Conservation (phyloP, 129 eudicot species). For the Cynara cardunculus region DNA sequence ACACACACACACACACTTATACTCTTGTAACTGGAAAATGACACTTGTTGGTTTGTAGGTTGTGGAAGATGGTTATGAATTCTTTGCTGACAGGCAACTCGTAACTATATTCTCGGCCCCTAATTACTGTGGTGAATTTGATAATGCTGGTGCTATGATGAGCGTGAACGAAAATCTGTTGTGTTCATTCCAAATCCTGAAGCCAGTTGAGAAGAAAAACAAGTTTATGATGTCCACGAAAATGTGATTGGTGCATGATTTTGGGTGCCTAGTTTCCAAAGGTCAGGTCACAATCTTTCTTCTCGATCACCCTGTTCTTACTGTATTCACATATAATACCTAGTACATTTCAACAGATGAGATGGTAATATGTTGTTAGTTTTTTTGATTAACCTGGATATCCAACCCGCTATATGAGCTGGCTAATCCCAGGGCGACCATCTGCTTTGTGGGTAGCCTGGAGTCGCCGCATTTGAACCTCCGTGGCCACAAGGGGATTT, state of each 20-base stretch:
- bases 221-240: constrained; percentile 71
- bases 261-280: constrained; percentile 9
- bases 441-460: no score
- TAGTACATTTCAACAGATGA: background rate
- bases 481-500: no score
- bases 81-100: constrained; percentile 88
- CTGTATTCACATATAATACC: background rate
- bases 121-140: constrained; percentile 88
- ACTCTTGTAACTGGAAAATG: background rate
- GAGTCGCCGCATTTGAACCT: no score
- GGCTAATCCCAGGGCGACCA: no score
- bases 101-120: constrained; percentile 83
- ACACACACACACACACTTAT: no score
- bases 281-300: constrained; percentile 32
- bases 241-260: constrained; percentile 33
- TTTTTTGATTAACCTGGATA: no score
- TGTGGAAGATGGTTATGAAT: constrained; percentile 92
- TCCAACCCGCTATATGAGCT: no score
- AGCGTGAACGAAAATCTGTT: constrained; percentile 70
- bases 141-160: constrained; percentile 94
- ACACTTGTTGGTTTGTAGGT: constrained; percentile 39
- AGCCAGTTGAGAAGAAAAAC: constrained; percentile 78
- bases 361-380: background rate
- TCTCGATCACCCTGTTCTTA: background rate
- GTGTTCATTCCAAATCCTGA: constrained; percentile 90